Base-by-base conservation (phyloP, 768 basidiomycete genomes). In the Boletus huronensis region DNA sequence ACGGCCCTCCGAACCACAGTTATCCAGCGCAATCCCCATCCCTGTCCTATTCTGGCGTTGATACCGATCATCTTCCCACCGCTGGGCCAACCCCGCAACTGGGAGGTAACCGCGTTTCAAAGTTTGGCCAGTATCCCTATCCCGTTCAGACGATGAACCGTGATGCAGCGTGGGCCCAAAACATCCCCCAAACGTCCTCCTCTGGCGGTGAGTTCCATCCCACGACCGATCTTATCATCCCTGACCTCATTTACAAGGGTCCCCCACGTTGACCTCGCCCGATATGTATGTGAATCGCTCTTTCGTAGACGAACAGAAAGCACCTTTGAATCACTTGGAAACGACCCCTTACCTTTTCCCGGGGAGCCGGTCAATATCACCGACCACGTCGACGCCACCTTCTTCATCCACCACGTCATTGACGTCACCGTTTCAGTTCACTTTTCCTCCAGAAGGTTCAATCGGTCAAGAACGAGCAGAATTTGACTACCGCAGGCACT, bases 281-380 rank as follows among this genome's bases (percentile, higher is more conserved):
- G 79, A 82, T 52, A 74, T 83, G 63, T 82, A 80, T 64, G 65
- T 75, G 25, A 62, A 71, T 52, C 77, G 81, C 48, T 77, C 74
- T 57, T 68, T 74, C 50, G 68, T 67, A 25, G 85, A 85, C 39
- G 85, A 86, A 50, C 79, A 82, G 61, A 87, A 87, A 64, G 62
- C 78, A 25, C 62, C 77, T 39, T 58, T 84, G 53, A 78, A 74
- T 58, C 75, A 71, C 58, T 67, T 87, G 56, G 80, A 84, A 57
- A 69, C 77, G 23, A 73, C 80, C 11, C 77, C 82, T 14, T 85
- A 87, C 64, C 74, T 82, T 50, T 85, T 83, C 67, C 75, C 83
- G 14, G 76, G 74, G 54, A 88, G 85, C 67, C 84, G 88, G 47
- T 87, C 88, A 17, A 77, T 88, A 59, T 89, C 88, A 7, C 87